Base-by-base conservation (phyloP, 768 basidiomycete species). In the Boletus tylopilopsis region DNA sequence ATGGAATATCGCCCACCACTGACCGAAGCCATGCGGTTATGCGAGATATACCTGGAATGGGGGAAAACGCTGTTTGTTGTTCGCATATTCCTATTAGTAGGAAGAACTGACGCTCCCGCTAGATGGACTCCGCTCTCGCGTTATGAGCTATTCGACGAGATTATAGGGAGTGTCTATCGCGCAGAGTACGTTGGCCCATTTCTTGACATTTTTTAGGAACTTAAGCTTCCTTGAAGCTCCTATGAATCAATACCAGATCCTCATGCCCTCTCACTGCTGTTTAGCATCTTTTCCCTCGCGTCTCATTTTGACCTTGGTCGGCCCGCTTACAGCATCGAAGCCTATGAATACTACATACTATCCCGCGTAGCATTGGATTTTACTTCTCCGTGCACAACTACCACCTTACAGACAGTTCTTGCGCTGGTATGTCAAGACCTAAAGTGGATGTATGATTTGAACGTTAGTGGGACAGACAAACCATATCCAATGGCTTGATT, bases 211-310 rank as follows among this genome's bases (percentile, higher is more conserved):
- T 30, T 32, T 33, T 35, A 3, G 13, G 21, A 21, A 25, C 49
- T 60, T 36, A 56, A 16, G 45, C 21, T 32, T 35, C 40, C 51
- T 30, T n/a, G 24, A 48, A 76, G 76, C 13, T 71, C 69, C 5
- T 72, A 71, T 12, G 72, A 73, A 38, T 57, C 56, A 7, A 55
- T 74, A 39, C 61, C 70, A 8, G 66, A 64, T n/a, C 67, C 76
- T n/a, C 81, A 87, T 50, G 66, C 76, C 1, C 68, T 87, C 15
- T 73, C 85, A 0, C 72, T 89, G 23, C 71, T 90, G 18, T 86
- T 83, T 60, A 75, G 77, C 36, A 64, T 88, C 12, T 81, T 90
- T 53, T 79, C 85, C 6, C 73, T 90, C 22, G 86, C 78, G 0
- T 68, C 75, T 0, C 70, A 87, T n/a, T 81, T 86, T 54, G 83